phyloP scores from a whole-genome alignment of 768 basidiomycete species.

The Lactarius hatsudake region DNA sequence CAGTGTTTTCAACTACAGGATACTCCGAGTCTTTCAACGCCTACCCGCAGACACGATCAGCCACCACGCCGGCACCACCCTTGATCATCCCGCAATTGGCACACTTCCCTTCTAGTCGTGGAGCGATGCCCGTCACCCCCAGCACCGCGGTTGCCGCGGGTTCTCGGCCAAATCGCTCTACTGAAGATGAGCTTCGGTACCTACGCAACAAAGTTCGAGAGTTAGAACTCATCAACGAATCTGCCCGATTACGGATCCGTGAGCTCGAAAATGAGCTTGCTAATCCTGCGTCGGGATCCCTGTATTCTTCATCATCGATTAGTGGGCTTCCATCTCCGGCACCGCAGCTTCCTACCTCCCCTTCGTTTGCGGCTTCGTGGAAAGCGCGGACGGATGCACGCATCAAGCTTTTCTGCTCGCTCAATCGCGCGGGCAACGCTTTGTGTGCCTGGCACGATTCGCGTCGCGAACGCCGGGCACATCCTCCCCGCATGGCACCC shows the following conservation, averaged over 20 bases:
- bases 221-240: constrained; percentile 58
- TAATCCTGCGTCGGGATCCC: constrained; percentile 29
- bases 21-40: constrained; percentile 27
- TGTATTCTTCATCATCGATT: constrained; percentile 26
- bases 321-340: constrained; percentile 34
- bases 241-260: constrained; percentile 45
- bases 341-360: constrained; percentile 39
- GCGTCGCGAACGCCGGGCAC: constrained; percentile 72
- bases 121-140: constrained; percentile 30
- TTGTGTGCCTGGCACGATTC: constrained; percentile 91
- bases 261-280: constrained; percentile 49
- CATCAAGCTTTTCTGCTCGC: constrained; percentile 66
- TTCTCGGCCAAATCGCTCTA: constrained; percentile 29
- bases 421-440: constrained; percentile 85
- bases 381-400: constrained; percentile 71
- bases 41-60: constrained; percentile 22
- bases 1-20: constrained; percentile 22
- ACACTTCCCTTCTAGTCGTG: constrained; percentile 30
- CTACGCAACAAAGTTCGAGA: constrained; percentile 60
- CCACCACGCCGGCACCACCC: constrained; percentile 2
- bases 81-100: constrained; percentile 28
- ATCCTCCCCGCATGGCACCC: constrained; percentile 79
- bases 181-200: constrained; percentile 50
- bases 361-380: constrained; percentile 61
- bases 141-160: constrained; percentile 27